Conservation (phyloP, 177 flowering plant species). For the Tripterygium wilfordii region DNA sequence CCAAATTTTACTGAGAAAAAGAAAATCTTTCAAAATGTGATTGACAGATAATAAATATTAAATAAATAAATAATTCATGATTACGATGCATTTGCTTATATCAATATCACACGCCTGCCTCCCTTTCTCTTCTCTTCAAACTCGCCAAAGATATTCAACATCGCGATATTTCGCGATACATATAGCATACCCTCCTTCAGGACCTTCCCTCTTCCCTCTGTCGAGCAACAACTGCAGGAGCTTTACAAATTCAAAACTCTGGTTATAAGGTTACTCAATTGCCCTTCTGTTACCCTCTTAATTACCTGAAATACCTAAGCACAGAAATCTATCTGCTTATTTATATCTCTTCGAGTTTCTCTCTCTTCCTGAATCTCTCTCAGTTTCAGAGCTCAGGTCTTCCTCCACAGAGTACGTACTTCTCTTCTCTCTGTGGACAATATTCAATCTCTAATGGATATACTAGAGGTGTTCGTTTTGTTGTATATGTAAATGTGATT, state of each 20-base stretch:
- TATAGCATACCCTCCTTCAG: too few species aligned
- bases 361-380: slow-evolving; percentile 7
- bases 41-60: too few species aligned
- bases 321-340: not conserved
- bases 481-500: too few species aligned
- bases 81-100: not conserved
- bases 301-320: not conserved
- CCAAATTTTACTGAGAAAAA: too few species aligned
- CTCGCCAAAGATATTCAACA: not conserved
- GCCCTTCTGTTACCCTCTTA: slow-evolving; percentile 12
- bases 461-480: not conserved
- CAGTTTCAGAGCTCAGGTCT: slow-evolving; percentile 27
- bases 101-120: not conserved
- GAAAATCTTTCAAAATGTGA: too few species aligned
- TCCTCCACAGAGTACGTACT: not conserved
- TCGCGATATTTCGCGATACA: too few species aligned
- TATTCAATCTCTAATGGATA: not conserved
- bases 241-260: too few species aligned
- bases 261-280: slow-evolving; percentile 5
- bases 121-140: not conserved
- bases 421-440: not conserved
- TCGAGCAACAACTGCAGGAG: not conserved
- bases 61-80: too few species aligned
- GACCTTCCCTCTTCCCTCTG: not conserved
- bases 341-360: not conserved